A percentile compares a stretch with the other conserved stretches of the same genome.
Evolutionary conservation across 768 basidiomycete species (phyloP).

Genomic region (Collybia sordida): DNA sequence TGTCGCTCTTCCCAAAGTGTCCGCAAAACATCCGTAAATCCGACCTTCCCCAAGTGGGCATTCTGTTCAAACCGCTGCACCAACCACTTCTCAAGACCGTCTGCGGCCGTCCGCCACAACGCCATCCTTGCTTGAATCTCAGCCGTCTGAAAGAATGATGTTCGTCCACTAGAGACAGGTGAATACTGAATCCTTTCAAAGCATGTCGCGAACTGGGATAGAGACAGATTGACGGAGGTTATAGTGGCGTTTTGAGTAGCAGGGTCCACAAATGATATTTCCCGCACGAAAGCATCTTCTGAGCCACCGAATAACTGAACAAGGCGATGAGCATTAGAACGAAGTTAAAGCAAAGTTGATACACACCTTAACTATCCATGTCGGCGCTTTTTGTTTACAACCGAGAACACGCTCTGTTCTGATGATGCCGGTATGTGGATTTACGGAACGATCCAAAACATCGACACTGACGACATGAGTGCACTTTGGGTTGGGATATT

Average conservation of each 20-base stretch:
- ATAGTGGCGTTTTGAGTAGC: constrained; percentile 76
- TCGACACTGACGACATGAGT: constrained; percentile 86
- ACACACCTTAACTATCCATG: constrained; percentile 90
- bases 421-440: constrained; percentile 83
- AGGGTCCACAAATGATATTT: constrained; percentile 93
- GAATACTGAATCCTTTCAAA: constrained; percentile 88
- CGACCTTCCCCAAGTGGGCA: constrained; percentile 84
- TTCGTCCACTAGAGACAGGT: constrained; percentile 63
- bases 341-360: not conserved
- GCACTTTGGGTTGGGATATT: constrained; percentile 94
- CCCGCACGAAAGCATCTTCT: constrained; percentile 92
- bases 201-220: constrained; percentile 94
- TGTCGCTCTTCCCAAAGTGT: constrained; percentile 77
- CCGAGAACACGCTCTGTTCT: constrained; percentile 89
- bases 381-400: constrained; percentile 89
- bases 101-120: constrained; percentile 79
- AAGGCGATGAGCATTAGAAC: constrained; percentile 3
- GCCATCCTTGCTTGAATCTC: constrained; percentile 84
- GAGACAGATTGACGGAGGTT: constrained; percentile 89
- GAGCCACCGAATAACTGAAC: constrained; percentile 87
- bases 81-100: constrained; percentile 83
- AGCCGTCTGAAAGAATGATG: constrained; percentile 85
- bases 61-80: constrained; percentile 91
- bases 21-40: constrained; percentile 86
- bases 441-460: constrained; percentile 81